Conservation (phyloP, 306 rosid species). For the Lagenaria siceraria region DNA sequence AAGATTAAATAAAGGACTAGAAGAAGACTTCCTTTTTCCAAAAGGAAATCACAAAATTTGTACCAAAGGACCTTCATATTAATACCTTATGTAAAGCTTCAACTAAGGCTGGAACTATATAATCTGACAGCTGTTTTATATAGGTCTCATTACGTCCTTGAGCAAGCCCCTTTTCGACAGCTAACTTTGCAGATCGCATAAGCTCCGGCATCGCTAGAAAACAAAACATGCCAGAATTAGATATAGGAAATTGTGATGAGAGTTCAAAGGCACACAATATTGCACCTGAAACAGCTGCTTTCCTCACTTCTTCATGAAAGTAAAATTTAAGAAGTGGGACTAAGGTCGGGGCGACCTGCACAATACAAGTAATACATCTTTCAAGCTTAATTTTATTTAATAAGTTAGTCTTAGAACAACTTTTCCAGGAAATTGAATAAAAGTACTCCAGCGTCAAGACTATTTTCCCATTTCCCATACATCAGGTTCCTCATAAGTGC, state of each 20-base stretch:
- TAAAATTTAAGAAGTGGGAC: conserved; percentile 95
- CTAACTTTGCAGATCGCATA: conserved; percentile 76
- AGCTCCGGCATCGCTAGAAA: conserved; percentile 89
- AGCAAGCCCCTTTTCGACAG: conserved; percentile 86
- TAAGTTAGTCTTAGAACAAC: background rate
- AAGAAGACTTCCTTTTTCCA: background rate
- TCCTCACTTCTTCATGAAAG: conserved; percentile 94
- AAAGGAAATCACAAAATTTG: background rate
- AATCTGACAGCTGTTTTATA: conserved; percentile 71
- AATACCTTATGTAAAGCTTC: conserved; percentile 87
- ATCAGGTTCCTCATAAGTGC: background rate
- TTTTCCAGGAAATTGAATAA: background rate
- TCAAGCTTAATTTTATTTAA: background rate
- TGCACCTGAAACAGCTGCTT: conserved; percentile 95
- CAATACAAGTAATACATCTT: conserved; percentile 5
- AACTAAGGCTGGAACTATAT: conserved; percentile 75
- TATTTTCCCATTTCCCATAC: background rate
- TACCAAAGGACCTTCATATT: background rate
- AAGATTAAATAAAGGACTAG: background rate
- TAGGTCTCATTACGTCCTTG: conserved; percentile 75
- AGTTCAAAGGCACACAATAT: background rate
- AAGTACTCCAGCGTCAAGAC: background rate
- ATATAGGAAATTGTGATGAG: conserved; percentile 2
- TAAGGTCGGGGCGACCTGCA: conserved; percentile 79
- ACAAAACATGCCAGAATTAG: background rate